phyloP scores from a whole-genome alignment of 2,329 filamentous ascomycete species.

The Epichloe brachyelytri region DNA sequence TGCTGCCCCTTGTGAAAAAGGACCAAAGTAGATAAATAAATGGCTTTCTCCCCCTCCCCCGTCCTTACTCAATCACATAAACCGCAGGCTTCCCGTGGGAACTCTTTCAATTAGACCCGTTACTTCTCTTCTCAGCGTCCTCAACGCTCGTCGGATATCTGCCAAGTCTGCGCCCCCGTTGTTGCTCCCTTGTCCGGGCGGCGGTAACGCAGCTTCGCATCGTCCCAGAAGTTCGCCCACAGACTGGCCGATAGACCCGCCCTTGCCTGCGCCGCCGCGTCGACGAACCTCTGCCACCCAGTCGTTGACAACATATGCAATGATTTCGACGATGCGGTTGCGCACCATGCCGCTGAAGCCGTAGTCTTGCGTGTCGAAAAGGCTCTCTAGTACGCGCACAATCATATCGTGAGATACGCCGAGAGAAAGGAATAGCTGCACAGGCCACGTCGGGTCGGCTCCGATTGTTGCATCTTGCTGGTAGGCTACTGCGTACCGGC shows the following conservation, averaged over 20 bases:
- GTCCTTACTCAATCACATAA: slow-evolving; percentile 21
- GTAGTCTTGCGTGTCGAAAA: slow-evolving; percentile 46
- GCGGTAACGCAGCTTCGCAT: slow-evolving; percentile 33
- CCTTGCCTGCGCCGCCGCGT: slow-evolving; percentile 28
- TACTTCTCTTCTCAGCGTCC: slow-evolving; percentile 30
- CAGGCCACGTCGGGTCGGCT: slow-evolving; percentile 44
- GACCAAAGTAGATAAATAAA: background rate
- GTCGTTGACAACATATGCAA: slow-evolving; percentile 33
- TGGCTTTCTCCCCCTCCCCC: background rate
- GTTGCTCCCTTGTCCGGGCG: slow-evolving; percentile 27
- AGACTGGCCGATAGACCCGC: slow-evolving; percentile 27
- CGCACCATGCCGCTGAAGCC: slow-evolving; percentile 41
- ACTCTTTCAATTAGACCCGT: slow-evolving; percentile 30
- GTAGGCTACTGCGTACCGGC: slow-evolving; percentile 46
- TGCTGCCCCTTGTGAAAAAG: background rate
- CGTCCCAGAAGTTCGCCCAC: slow-evolving; percentile 37
- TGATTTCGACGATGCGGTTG: slow-evolving; percentile 41
- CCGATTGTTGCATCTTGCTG: slow-evolving; percentile 45
- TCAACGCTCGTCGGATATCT: slow-evolving; percentile 30
- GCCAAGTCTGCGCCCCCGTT: slow-evolving; percentile 31
- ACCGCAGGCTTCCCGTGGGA: slow-evolving; percentile 31
- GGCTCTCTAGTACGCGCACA: slow-evolving; percentile 40
- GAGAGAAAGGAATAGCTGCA: slow-evolving; percentile 41
- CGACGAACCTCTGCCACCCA: slow-evolving; percentile 39
- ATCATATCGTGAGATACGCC: slow-evolving; percentile 45